Base-by-base conservation (phyloP, 441 rosid species). In the Aquilaria agallochum region DNA sequence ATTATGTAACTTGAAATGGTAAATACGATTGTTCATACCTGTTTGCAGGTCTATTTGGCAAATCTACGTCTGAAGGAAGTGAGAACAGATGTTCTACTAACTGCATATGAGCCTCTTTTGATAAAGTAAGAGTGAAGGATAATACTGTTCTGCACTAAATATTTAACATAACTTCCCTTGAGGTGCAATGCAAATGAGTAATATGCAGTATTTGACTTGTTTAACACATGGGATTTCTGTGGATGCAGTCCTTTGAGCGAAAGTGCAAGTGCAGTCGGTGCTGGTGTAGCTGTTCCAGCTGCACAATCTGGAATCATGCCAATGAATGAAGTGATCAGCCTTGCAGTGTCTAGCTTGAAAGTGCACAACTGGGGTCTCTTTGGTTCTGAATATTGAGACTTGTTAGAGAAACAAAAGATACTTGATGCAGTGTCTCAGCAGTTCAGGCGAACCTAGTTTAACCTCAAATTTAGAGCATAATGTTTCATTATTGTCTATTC, bases 361-460 rank as follows among this genome's bases (percentile, higher is more conserved):
- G 88, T 90, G 53, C 60, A 83, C 58, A 82, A 88, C 68, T 88
- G 97, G 96, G 78, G 74, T 75, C 90, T 93, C 68, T 92, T 92
- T 36, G 72, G 71, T 51, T 55, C 73, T 55, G 64, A 72, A 31
- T 47, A 56, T 57, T 78, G 59, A 72, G 60, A 55, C 55, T 44
- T 55, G 44, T 46, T 32, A 11, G 48, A 52, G 46, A 33, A 40
- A 40, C 44, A 40, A 40, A 40, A 40, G 9, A 40, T 40, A 2
- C 10, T 40, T 40, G 9, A 40, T 40, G 31, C 7, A n/a, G 4
- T 40, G 45, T 4, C 1, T 1, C 10, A 40, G 10, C 9, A 40
- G 1, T 40, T 40, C 27, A 20, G 27, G 27, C 27, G 27, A 20
- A 20, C 27, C 27, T 20, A 20, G 27, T 20, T 20, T 20, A 20